A percentile compares a stretch with the other conserved stretches of the same genome.
Evolutionary conservation across 2,329 filamentous ascomycete species (phyloP).

Genomic region (Alternaria alternata): DNA sequence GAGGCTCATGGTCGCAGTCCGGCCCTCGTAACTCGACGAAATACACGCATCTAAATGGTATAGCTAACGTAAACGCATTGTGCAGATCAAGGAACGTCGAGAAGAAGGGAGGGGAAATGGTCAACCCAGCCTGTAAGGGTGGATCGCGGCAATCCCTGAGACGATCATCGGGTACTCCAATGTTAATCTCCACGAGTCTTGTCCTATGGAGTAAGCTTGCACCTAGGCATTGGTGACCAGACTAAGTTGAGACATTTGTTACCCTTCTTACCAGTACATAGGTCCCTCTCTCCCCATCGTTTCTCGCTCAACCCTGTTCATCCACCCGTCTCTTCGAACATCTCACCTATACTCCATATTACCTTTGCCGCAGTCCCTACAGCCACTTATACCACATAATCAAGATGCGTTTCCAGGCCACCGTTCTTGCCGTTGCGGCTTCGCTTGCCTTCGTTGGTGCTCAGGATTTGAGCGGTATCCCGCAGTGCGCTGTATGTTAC

Average conservation of each 20-base stretch:
- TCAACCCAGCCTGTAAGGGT: neutral
- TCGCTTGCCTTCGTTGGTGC: conserved; percentile 38
- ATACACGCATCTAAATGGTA: neutral
- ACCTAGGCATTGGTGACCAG: neutral
- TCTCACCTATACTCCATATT: conserved; percentile 3
- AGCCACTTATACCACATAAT: neutral
- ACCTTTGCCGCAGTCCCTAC: neutral
- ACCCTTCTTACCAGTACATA: neutral
- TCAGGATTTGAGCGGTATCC: conserved; percentile 39
- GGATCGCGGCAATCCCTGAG: neutral
- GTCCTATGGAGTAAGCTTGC: neutral
- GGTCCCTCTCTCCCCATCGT: neutral
- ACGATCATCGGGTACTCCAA: conserved; percentile 4
- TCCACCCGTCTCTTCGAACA: neutral
- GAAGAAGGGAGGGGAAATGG: neutral
- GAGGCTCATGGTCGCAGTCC: neutral
- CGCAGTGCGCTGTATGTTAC: conserved; percentile 46
- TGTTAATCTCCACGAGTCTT: conserved; percentile 4
- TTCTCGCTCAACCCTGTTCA: conserved; percentile 2
- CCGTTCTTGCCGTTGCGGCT: conserved; percentile 35
- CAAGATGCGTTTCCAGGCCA: conserved; percentile 45
- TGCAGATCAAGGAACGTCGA: neutral
- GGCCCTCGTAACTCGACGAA: neutral
- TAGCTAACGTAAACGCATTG: neutral
- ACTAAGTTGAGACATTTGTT: neutral